phyloP scores from a whole-genome alignment of 2,329 filamentous ascomycete species.

The Pseudogymnoascus sp. region DNA sequence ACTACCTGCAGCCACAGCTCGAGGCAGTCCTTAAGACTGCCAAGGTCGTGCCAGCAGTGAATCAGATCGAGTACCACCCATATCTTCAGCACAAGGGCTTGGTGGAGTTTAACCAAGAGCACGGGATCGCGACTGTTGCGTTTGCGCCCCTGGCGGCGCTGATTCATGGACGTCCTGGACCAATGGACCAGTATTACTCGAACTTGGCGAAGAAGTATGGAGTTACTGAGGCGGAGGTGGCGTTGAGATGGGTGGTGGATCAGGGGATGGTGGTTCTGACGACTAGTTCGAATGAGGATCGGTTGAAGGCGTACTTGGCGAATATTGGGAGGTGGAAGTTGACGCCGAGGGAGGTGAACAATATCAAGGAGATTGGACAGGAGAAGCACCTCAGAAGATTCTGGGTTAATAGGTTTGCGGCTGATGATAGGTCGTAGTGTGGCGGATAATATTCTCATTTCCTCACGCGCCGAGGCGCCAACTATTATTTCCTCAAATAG shows the following conservation, averaged over 20 bases:
- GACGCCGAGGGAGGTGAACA: constrained; percentile 49
- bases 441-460: background rate
- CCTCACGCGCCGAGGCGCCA: background rate
- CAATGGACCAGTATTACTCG: constrained; percentile 45
- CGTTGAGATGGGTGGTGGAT: constrained; percentile 54
- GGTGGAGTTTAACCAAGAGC: constrained; percentile 48
- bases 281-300: constrained; percentile 51
- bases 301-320: constrained; percentile 49
- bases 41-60: constrained; percentile 57
- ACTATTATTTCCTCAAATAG: background rate
- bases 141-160: constrained; percentile 51
- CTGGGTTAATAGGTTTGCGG: constrained; percentile 47
- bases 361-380: constrained; percentile 48
- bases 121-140: constrained; percentile 49
- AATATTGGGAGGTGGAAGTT: constrained; percentile 50
- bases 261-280: constrained; percentile 52
- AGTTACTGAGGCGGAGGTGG: constrained; percentile 48
- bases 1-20: constrained; percentile 55
- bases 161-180: constrained; percentile 43
- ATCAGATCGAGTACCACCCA: constrained; percentile 78
- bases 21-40: constrained; percentile 52
- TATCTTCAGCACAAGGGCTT: constrained; percentile 61
- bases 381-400: constrained; percentile 56
- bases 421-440: constrained; percentile 41
- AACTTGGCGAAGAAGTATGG: constrained; percentile 51